phyloP scores from a whole-genome alignment of 2,329 filamentous ascomycete genomes.

The Trichoderma koningii region DNA sequence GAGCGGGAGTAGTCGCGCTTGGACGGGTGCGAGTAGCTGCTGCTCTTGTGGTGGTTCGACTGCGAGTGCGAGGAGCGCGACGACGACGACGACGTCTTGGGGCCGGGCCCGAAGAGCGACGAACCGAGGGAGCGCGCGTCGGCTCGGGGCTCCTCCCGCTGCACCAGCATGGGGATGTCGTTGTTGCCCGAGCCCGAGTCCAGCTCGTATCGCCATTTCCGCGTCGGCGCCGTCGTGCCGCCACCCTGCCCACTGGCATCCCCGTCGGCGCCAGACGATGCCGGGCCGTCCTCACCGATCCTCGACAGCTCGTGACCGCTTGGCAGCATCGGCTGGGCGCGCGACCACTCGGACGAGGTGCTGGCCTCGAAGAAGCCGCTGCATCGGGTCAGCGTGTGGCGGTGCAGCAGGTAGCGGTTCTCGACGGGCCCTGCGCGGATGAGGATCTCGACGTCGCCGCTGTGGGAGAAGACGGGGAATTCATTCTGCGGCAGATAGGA shows the following conservation, averaged over 20 bases:
- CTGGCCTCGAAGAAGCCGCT: slow-evolving; percentile 92
- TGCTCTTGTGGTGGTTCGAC: slow-evolving; percentile 34
- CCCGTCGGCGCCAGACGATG: slow-evolving; percentile 32
- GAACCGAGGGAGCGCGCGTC: slow-evolving; percentile 26
- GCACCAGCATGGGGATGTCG: slow-evolving; percentile 85
- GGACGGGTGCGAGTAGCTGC: slow-evolving; percentile 56
- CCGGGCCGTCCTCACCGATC: slow-evolving; percentile 51
- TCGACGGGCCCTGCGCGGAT: slow-evolving; percentile 65
- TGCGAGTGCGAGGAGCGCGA: slow-evolving; percentile 39
- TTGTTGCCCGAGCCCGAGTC: slow-evolving; percentile 72
- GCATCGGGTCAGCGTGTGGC: slow-evolving; percentile 82
- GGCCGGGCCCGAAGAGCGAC: slow-evolving; percentile 40
- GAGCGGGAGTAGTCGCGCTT: slow-evolving; percentile 75
- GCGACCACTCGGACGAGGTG: slow-evolving; percentile 74
- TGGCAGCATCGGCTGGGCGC: slow-evolving; percentile 35
- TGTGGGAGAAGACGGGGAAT: slow-evolving; percentile 87
- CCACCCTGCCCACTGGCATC: slow-evolving; percentile 21
- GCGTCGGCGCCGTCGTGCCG: slow-evolving; percentile 38
- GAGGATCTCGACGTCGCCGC: slow-evolving; percentile 89
- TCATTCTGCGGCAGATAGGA: slow-evolving; percentile 78
- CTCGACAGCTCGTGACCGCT: slow-evolving; percentile 53
- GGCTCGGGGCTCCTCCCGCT: slow-evolving; percentile 59
- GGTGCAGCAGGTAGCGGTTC: slow-evolving; percentile 83
- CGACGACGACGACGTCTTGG: slow-evolving; percentile 42
- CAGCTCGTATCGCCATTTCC: slow-evolving; percentile 83